A percentile compares a stretch with the other conserved stretches of the same genome.
phyloP scores from a whole-genome alignment of 2,329 filamentous ascomycete species.

The Aspergillus chevalieri region DNA sequence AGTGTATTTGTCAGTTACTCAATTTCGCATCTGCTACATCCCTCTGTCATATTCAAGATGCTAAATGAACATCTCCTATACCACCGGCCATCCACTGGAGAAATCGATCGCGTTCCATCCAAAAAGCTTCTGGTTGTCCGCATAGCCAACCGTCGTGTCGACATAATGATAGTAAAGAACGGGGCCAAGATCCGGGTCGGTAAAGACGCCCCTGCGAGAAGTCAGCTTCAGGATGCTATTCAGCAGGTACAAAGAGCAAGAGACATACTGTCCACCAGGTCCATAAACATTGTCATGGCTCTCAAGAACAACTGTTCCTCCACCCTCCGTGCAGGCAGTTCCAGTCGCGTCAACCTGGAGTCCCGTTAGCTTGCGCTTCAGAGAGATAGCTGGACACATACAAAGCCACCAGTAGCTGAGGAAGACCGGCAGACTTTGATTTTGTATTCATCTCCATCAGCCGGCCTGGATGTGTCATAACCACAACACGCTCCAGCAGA shows the following conservation, averaged over 20 bases:
- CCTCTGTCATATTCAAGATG: not conserved
- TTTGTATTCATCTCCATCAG: conserved; percentile 56
- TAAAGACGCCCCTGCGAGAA: conserved; percentile 23
- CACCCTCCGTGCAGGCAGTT: conserved; percentile 48
- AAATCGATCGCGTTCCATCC: conserved; percentile 40
- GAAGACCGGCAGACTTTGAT: conserved; percentile 57
- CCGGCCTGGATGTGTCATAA: conserved; percentile 48
- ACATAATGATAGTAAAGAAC: conserved; percentile 61
- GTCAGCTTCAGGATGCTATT: conserved; percentile 1
- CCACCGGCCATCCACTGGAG: conserved; percentile 36
- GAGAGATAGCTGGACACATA: conserved; percentile 17
- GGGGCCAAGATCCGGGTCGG: conserved; percentile 38
- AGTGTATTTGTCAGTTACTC: not conserved
- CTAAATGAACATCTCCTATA: conserved; percentile 11
- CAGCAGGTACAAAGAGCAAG: not conserved
- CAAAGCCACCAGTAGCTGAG: conserved; percentile 49
- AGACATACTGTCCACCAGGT: conserved; percentile 59
- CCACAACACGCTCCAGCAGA: conserved; percentile 53
- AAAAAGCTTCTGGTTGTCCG: conserved; percentile 39
- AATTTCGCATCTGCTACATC: not conserved
- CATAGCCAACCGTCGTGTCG: conserved; percentile 44
- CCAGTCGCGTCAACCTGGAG: conserved; percentile 49
- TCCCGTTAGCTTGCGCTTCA: not conserved
- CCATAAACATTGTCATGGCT: conserved; percentile 58
- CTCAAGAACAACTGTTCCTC: conserved; percentile 56